Percentiles rank a stretch among this genome's conserved stretches.
phyloP scores from a whole-genome alignment of 306 rosid species.

The Quercus parvula region DNA sequence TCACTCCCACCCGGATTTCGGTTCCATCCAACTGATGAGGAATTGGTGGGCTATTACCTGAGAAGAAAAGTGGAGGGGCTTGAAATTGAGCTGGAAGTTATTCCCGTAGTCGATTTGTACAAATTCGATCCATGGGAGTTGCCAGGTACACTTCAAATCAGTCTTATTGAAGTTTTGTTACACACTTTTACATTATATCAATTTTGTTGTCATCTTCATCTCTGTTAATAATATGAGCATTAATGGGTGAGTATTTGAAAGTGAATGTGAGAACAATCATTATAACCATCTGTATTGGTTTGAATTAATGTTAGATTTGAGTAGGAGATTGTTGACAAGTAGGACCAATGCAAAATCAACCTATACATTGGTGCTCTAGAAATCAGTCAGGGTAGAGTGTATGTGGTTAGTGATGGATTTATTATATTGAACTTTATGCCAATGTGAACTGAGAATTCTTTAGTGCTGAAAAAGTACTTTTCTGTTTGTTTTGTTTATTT shows the following conservation, averaged over 20 bases:
- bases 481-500: conserved; percentile 10
- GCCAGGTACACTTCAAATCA: conserved; percentile 58
- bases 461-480: conserved; percentile 1
- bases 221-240: background rate
- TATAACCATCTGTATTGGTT: background rate
- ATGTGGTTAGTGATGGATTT: background rate
- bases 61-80: conserved; percentile 77
- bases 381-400: background rate
- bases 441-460: conserved; percentile 3
- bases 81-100: conserved; percentile 85
- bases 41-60: conserved; percentile 76
- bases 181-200: background rate
- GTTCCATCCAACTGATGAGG: conserved; percentile 90
- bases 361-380: background rate
- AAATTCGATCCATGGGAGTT: conserved; percentile 95
- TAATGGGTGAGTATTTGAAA: background rate
- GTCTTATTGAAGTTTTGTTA: background rate
- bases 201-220: background rate
- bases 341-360: background rate
- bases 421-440: background rate
- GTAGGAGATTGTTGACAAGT: background rate
- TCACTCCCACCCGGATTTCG: conserved; percentile 84
- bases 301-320: background rate
- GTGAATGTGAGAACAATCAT: background rate
- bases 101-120: conserved; percentile 83